Percentiles rank a stretch among this genome's conserved stretches.
Evolutionary conservation across 1,284 basidiomycete species (phyloP).

Genomic region (Hymenochaete sp.): DNA sequence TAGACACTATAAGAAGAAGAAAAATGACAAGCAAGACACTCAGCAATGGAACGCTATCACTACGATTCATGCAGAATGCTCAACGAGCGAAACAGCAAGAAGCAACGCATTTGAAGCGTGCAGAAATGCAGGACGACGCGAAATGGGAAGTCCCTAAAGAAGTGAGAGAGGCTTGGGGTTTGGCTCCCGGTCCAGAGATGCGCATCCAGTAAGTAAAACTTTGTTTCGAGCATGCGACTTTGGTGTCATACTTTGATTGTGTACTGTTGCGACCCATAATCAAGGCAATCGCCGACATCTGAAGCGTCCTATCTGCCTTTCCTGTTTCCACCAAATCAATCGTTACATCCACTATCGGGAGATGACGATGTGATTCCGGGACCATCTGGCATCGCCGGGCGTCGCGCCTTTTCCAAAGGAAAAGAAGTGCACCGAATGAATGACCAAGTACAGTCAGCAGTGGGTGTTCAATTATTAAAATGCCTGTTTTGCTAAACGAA

Average conservation of each 20-base stretch:
- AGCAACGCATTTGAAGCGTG: conserved; percentile 42
- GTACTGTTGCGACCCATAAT: not conserved
- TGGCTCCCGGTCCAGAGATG: conserved; percentile 25
- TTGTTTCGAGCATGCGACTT: conserved; percentile 7
- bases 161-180: conserved; percentile 50
- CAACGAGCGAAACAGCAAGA: conserved; percentile 45
- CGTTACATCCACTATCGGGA: conserved; percentile 15
- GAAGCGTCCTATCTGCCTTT: conserved; percentile 68
- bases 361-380: conserved; percentile 1
- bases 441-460: too few relatives aligned
- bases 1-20: too few relatives aligned
- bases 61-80: conserved; percentile 74
- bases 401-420: conserved; percentile 34
- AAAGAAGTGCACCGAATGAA: too few relatives aligned
- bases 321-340: conserved; percentile 38
- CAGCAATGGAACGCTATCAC: conserved; percentile 57
- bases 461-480: too few relatives aligned
- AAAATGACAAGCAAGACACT: conserved; percentile 35
- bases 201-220: conserved; percentile 23
- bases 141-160: conserved; percentile 59
- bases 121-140: conserved; percentile 56
- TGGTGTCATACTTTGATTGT: not conserved
- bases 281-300: conserved; percentile 35
- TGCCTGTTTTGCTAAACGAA: too few relatives aligned
- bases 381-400: conserved; percentile 31